Conservation (phyloP, 768 basidiomycete species). For the Russula griseocarnosa region DNA sequence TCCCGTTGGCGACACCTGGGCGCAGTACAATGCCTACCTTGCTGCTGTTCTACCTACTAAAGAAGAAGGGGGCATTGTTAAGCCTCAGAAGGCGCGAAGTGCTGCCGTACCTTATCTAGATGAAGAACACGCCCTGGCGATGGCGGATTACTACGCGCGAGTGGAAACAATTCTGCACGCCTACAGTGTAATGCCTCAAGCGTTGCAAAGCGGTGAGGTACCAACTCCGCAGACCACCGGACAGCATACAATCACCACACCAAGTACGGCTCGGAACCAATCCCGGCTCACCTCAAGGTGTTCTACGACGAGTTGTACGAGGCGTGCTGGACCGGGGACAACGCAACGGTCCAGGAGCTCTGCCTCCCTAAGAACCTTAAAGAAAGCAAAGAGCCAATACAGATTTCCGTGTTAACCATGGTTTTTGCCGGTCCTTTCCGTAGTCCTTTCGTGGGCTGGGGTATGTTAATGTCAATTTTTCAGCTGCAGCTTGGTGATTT, state of each 20-base stretch:
- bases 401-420: constrained; percentile 41
- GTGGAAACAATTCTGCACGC: constrained; percentile 7
- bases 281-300: constrained; percentile 37
- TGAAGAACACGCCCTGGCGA: neutral
- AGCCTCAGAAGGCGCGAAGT: neutral
- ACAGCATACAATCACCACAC: constrained; percentile 29
- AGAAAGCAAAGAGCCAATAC: constrained; percentile 36
- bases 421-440: constrained; percentile 1
- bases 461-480: neutral
- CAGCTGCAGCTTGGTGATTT: neutral
- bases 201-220: neutral
- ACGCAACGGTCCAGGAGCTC: constrained; percentile 46
- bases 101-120: neutral
- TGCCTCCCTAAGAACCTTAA: constrained; percentile 46
- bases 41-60: neutral
- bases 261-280: constrained; percentile 25
- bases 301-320: constrained; percentile 54
- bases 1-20: constrained; percentile 7
- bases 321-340: constrained; percentile 52
- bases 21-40: constrained; percentile 10
- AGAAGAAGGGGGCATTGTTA: neutral
- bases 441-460: constrained; percentile 14
- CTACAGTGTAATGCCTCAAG: neutral
- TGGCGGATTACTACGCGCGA: neutral
- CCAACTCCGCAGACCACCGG: neutral